These are phyloP conservation scores for Carex littledalei DNA, from an alignment of 176 grass and related monocot species.

Conservation along the genomic window DNA sequence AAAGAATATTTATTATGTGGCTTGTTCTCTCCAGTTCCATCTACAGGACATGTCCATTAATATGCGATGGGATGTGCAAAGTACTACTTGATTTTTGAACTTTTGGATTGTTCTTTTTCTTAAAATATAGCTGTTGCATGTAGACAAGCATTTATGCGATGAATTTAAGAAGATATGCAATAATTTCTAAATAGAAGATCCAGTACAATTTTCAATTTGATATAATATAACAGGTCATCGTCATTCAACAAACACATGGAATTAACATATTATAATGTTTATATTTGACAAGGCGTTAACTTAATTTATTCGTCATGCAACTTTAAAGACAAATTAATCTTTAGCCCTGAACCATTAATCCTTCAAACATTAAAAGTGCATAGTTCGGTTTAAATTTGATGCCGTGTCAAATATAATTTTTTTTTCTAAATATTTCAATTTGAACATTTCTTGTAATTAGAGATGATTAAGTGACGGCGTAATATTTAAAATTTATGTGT, in stretches of 20 bases:
- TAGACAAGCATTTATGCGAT: not conserved
- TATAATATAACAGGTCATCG: not conserved
- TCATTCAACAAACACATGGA: not conserved
- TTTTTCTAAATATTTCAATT: not conserved
- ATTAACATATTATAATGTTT: not conserved
- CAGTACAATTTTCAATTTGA: not conserved
- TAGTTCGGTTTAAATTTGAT: not conserved
- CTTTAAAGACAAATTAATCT: not conserved
- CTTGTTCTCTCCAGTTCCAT: not conserved
- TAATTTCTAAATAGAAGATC: not conserved
- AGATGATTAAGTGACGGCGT: not conserved
- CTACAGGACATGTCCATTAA: not conserved
- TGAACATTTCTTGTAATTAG: not conserved
- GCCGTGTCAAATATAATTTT: not conserved
- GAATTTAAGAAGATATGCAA: not conserved
- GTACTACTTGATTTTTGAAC: not conserved
- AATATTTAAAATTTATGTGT: not conserved
- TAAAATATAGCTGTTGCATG: not conserved
- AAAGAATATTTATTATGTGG: not conserved
- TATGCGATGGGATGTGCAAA: not conserved
- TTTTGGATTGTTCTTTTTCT: not conserved
- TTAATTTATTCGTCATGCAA: not conserved
- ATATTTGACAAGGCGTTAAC: not conserved
- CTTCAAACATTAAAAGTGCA: not conserved
- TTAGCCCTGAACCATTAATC: not conserved